Evolutionary conservation across 2,329 filamentous ascomycete genomes (phyloP), one percentile per base, ranked within the genome.

Genomic region (Diplodia sapinea): DNA sequence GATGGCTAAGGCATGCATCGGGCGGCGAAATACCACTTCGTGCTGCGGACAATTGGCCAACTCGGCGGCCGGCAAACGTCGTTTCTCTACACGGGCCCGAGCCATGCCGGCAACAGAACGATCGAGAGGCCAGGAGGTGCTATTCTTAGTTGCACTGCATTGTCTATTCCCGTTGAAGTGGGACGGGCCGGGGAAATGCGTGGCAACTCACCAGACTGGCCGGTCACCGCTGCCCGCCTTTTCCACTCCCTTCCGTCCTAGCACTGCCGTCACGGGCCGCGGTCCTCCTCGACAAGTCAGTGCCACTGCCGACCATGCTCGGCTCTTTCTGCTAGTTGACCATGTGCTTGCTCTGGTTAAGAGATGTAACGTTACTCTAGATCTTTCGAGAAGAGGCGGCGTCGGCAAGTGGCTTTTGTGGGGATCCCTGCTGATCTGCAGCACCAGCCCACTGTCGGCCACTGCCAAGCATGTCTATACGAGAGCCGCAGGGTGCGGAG

Each of bases 401-500:
- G 31, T 20, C 17, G 26, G 57, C 23, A 23, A 31, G 59, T 63
- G 59, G 59, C 59, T 63, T 51, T 63, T 63, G 59, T 63, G 59
- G 59, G 59, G 59, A 51, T 63, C 29, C 57, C 57, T 62, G 26
- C 26, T 50, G 59, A 63, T 63, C 59, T 47, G 36, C n/a, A 38
- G 59, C 57, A 40, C 57, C 57, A 36, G 17, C 40, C 57, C 43
- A 11, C 11, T 40, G 57, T 62, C 40, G 43, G 57, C 57, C 43
- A 23, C 50, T 31, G 59, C 59, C 59, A 38, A 63, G 59, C 29
- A 17, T 7, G 29, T 11, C 43, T 63, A 63, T 51, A 63, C 59
- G 59, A 63, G 59, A 63, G 59, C 59, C 59, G 59, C 59, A 63
- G 59, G 59, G 59, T 38, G 59, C 59, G 47, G 43, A 47, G 3